phyloP scores from a whole-genome alignment of 2,329 filamentous ascomycete genomes.

The Cercospora citrullina region DNA sequence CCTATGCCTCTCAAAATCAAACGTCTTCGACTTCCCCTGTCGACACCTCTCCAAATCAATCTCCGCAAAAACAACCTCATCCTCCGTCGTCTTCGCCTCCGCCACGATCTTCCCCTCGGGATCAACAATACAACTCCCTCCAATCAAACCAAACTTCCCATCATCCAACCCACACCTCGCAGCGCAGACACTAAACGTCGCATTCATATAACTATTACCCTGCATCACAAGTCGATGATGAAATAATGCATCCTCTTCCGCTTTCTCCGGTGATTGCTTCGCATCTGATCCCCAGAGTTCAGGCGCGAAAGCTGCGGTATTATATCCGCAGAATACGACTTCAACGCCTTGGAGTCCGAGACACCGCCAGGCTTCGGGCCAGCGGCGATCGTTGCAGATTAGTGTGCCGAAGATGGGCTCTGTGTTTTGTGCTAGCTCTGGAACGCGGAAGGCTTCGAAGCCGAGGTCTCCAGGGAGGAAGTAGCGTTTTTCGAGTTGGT shows the following conservation, averaged over 20 bases:
- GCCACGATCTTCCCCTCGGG: conserved; percentile 51
- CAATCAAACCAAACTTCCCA: conserved; percentile 49
- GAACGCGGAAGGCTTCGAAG: conserved; percentile 54
- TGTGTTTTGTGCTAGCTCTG: conserved; percentile 41
- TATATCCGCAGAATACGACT: conserved; percentile 53
- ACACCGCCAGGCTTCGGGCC: conserved; percentile 54
- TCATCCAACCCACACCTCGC: conserved; percentile 55
- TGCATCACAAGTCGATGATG: conserved; percentile 55
- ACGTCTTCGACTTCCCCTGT: conserved; percentile 46
- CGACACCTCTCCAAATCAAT: conserved; percentile 50
- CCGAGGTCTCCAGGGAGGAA: conserved; percentile 55
- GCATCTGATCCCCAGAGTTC: conserved; percentile 44
- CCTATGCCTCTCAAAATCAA: conserved; percentile 48
- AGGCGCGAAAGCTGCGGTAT: conserved; percentile 53
- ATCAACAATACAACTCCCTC: conserved; percentile 49
- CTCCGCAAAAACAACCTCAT: conserved; percentile 53
- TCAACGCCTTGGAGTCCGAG: conserved; percentile 54
- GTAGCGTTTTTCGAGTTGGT: conserved; percentile 58
- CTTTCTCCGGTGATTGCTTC: conserved; percentile 45
- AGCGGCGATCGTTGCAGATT: conserved; percentile 58
- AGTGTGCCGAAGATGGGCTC: conserved; percentile 56
- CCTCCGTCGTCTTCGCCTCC: conserved; percentile 48
- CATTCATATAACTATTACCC: conserved; percentile 54
- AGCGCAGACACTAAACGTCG: conserved; percentile 51
- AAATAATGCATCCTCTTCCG: conserved; percentile 51